These are phyloP conservation scores for Leucogyrophana mollusca DNA, from an alignment of 768 basidiomycete genomes.

Conservation along the genomic window DNA sequence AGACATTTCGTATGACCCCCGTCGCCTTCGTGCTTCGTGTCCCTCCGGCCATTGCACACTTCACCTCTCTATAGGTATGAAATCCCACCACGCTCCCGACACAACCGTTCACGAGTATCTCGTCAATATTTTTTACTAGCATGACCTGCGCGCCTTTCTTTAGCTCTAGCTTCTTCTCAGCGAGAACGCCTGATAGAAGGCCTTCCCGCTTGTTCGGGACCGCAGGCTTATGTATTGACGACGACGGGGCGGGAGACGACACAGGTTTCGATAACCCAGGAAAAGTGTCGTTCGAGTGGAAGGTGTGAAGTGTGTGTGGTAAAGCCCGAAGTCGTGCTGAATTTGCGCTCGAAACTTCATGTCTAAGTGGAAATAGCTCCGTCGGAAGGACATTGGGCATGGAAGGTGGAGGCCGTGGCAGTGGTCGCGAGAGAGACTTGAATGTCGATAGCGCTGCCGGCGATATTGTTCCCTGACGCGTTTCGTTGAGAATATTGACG, in stretches of 20 bases:
- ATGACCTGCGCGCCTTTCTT: conserved; percentile 65
- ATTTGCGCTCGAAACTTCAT: conserved; percentile 71
- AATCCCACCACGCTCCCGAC: conserved; percentile 65
- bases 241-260: neutral
- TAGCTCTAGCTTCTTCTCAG: conserved; percentile 51
- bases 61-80: conserved; percentile 23
- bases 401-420: conserved; percentile 19
- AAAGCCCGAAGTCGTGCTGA: conserved; percentile 49
- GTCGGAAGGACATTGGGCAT: conserved; percentile 42
- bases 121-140: conserved; percentile 68
- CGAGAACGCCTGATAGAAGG: conserved; percentile 61
- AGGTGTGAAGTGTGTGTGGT: conserved; percentile 39
- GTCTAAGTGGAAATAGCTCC: conserved; percentile 62
- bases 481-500: conserved; percentile 72
- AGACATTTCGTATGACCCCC: conserved; percentile 35
- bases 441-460: conserved; percentile 46
- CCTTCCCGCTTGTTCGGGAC: conserved; percentile 45
- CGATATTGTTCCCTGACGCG: conserved; percentile 61
- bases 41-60: conserved; percentile 6
- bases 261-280: conserved; percentile 7
- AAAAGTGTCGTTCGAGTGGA: conserved; percentile 51
- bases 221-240: conserved; percentile 24
- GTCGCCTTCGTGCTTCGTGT: conserved; percentile 26
- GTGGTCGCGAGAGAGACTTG: conserved; percentile 37
- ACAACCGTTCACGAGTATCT: conserved; percentile 65